phyloP scores from a whole-genome alignment of 805 yeast species.

The Lipomyces japonicus region DNA sequence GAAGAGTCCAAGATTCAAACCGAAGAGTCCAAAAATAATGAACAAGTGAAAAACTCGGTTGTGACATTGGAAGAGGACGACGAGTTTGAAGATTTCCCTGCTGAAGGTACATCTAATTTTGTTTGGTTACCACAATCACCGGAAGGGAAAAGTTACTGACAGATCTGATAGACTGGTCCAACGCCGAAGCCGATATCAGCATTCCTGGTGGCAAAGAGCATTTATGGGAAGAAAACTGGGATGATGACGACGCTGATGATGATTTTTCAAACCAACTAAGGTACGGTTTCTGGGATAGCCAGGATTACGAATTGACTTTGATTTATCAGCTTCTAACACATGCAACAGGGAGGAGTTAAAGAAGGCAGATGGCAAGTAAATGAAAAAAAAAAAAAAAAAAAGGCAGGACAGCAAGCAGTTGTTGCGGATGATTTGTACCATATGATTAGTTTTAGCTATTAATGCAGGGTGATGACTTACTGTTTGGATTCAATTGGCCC shows the following conservation, averaged over 20 bases:
- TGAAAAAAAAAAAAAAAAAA: too few relatives aligned
- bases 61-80: slow-evolving; percentile 91
- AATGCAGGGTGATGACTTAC: too few relatives aligned
- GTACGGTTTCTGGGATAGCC: slow-evolving; percentile 37
- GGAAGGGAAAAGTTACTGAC: neutral
- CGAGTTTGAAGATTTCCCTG: slow-evolving; percentile 95
- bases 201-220: slow-evolving; percentile 45
- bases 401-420: too few relatives aligned
- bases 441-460: too few relatives aligned
- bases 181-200: slow-evolving; percentile 50
- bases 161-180: slow-evolving; percentile 58
- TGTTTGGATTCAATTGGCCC: too few relatives aligned
- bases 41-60: too few relatives aligned
- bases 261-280: slow-evolving; percentile 74
- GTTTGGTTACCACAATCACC: neutral
- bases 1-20: neutral
- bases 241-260: slow-evolving; percentile 83
- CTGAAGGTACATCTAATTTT: slow-evolving; percentile 47
- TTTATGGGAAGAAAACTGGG: slow-evolving; percentile 98
- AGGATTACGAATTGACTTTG: too few relatives aligned
- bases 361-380: neutral
- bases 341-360: neutral
- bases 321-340: too few relatives aligned
- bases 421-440: too few relatives aligned
- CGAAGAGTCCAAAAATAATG: slow-evolving; percentile 15